Evolutionary conservation across 345 rosid species (phyloP).

Genomic region (Laguncularia racemosa): DNA sequence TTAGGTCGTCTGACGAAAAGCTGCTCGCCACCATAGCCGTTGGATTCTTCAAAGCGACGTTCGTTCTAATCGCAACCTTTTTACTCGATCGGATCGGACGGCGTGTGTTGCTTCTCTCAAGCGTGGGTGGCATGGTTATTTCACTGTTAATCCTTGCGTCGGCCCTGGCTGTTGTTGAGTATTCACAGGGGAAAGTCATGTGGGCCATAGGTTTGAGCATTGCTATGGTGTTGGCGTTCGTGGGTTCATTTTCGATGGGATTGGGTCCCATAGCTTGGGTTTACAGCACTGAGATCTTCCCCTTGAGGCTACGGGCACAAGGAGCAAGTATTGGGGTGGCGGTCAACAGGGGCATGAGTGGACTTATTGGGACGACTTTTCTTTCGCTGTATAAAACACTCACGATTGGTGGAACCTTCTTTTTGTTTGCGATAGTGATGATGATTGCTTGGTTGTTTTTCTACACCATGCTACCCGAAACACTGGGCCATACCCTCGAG

Average conservation of each 20-base stretch:
- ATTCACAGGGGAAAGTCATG: constrained; percentile 6
- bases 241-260: constrained; percentile 17
- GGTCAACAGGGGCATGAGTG: constrained; percentile 14
- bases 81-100: constrained; percentile 59
- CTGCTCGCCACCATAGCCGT: constrained; percentile 66
- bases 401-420: constrained; percentile 19
- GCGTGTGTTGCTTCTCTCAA: constrained; percentile 50
- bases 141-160: constrained; percentile 36
- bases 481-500: too few relatives aligned
- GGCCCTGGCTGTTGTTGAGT: constrained; percentile 5
- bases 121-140: constrained; percentile 54
- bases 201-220: constrained; percentile 22
- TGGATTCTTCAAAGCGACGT: constrained; percentile 46
- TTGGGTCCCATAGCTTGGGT: constrained; percentile 23
- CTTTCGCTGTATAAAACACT: constrained; percentile 15
- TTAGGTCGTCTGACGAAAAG: constrained; percentile 26
- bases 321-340: constrained; percentile 14
- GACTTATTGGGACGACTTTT: constrained; percentile 16
- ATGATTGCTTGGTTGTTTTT: too few relatives aligned
- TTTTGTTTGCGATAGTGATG: constrained; percentile 4
- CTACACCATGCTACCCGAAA: too few relatives aligned
- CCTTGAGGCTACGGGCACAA: constrained; percentile 11
- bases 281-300: constrained; percentile 24
- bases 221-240: constrained; percentile 8
- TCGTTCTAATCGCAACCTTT: constrained; percentile 61